A percentile compares a stretch with the other conserved stretches of the same genome.
Conservation (phyloP, 2,329 filamentous ascomycete species). For the Talaromyces sp. region DNA sequence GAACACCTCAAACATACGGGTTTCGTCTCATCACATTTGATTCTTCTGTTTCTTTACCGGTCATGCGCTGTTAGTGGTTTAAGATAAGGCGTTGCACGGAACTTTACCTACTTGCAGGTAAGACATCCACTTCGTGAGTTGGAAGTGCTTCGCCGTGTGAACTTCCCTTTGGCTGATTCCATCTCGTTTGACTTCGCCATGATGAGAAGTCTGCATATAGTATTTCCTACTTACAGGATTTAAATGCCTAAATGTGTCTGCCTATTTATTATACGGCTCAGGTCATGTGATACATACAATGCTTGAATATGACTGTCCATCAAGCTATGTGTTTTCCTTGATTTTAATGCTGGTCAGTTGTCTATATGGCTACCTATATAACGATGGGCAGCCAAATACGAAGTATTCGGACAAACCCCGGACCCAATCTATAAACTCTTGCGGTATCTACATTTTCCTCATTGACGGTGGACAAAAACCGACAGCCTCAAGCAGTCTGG, state of each 20-base stretch:
- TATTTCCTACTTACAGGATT: neutral
- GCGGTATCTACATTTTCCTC: too few species aligned
- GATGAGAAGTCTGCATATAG: neutral
- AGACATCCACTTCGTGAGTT: slow-evolving; percentile 6
- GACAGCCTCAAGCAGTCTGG: neutral
- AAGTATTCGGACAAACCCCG: too few species aligned
- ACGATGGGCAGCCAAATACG: neutral
- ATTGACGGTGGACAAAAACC: neutral
- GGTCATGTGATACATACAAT: neutral
- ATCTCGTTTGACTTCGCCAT: neutral
- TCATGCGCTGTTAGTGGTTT: neutral
- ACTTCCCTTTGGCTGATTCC: neutral
- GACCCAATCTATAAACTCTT: too few species aligned
- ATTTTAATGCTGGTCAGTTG: too few species aligned
- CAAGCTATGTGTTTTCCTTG: too few species aligned
- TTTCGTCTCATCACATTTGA: slow-evolving; percentile 6
- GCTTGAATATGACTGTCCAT: too few species aligned
- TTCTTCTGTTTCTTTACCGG: neutral
- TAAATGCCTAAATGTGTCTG: neutral
- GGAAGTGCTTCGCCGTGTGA: neutral
- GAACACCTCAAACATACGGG: slow-evolving; percentile 7
- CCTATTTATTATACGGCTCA: neutral
- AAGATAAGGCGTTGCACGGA: neutral
- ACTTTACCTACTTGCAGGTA: slow-evolving; percentile 4
- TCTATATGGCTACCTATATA: neutral